A percentile compares a stretch with the other conserved stretches of the same genome.
Evolutionary conservation across 2,329 filamentous ascomycete genomes (phyloP).

Genomic region (Coniochaeta prunicola): DNA sequence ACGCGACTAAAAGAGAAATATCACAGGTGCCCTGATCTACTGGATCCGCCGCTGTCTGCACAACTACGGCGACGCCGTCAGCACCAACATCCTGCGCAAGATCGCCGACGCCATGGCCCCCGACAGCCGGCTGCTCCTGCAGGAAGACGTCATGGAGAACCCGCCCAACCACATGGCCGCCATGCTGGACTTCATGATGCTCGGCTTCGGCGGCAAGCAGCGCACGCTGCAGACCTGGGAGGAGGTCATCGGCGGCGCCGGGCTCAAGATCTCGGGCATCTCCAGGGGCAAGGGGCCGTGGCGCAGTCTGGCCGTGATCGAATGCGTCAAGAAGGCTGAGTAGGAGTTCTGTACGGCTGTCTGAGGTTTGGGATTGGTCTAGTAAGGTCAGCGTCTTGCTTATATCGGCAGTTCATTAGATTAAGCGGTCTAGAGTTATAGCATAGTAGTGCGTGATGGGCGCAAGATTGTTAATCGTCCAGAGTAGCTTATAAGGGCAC

Average conservation of each 20-base stretch:
- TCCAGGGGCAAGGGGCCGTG: slow-evolving; percentile 7
- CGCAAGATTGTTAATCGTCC: too few relatives aligned
- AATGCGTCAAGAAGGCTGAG: slow-evolving; percentile 2
- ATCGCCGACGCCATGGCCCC: slow-evolving; percentile 8
- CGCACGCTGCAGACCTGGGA: slow-evolving; percentile 12
- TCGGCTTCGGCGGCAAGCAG: slow-evolving; percentile 17
- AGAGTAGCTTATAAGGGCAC: too few relatives aligned
- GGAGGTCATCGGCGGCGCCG: slow-evolving; percentile 9
- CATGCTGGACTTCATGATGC: slow-evolving; percentile 14
- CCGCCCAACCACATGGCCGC: slow-evolving; percentile 9
- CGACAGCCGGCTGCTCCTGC: slow-evolving; percentile 12
- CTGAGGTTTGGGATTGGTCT: neutral
- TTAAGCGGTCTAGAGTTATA: too few relatives aligned
- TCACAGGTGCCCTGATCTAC: slow-evolving; percentile 21
- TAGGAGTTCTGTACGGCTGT: neutral
- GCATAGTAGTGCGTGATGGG: too few relatives aligned
- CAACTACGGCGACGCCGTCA: slow-evolving; percentile 21
- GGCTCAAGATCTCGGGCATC: slow-evolving; percentile 11
- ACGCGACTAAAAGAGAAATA: neutral
- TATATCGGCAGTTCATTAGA: neutral
- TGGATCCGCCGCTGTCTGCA: slow-evolving; percentile 25
- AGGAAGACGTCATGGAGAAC: slow-evolving; percentile 13
- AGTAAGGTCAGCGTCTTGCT: neutral
- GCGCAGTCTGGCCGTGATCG: slow-evolving; percentile 14
- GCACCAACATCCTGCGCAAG: slow-evolving; percentile 11